Conservation (phyloP, 2,329 filamentous ascomycete genomes). For the Cercospora sesami region DNA sequence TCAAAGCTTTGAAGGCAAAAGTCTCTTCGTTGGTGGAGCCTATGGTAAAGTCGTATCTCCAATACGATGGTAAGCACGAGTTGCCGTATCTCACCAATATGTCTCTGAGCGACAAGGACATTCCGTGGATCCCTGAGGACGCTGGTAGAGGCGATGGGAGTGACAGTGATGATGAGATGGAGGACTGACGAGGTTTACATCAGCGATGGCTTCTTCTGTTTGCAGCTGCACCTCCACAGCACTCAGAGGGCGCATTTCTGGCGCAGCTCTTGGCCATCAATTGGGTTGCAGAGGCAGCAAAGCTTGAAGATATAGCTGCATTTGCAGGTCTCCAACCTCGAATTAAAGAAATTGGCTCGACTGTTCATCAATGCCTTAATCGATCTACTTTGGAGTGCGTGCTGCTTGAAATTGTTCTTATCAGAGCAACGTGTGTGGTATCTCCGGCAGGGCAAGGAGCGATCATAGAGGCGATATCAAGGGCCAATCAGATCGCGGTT, state of each 20-base stretch:
- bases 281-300: background rate
- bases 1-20: conserved; percentile 12
- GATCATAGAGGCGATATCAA: background rate
- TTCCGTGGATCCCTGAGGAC: background rate
- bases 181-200: background rate
- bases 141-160: background rate
- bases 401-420: background rate
- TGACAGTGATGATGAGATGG: conserved; percentile 7
- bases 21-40: conserved; percentile 1
- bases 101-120: background rate
- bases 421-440: background rate
- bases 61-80: background rate
- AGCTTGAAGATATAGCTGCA: background rate
- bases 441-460: background rate
- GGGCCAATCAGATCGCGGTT: background rate
- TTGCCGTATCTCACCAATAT: conserved; percentile 12
- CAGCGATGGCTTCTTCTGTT: background rate
- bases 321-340: background rate
- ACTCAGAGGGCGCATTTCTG: too few species aligned
- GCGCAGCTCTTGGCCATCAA: background rate
- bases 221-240: background rate
- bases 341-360: background rate
- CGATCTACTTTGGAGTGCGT: background rate
- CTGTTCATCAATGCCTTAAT: background rate
- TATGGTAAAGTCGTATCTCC: background rate